These are phyloP conservation scores for Trametes gibbosa DNA, from an alignment of 768 basidiomycete genomes.

Conservation along the genomic window DNA sequence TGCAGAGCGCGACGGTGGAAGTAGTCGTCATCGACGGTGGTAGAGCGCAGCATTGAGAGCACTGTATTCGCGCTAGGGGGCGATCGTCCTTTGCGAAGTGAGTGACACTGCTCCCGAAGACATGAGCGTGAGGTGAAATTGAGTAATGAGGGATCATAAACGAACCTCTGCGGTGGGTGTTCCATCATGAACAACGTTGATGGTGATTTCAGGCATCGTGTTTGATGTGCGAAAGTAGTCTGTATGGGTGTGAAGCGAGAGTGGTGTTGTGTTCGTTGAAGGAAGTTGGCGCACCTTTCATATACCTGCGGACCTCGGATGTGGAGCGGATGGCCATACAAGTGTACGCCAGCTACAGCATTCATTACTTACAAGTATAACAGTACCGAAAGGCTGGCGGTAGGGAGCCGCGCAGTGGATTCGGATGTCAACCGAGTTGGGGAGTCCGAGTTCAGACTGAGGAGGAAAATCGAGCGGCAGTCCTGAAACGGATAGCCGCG, in stretches of 20 bases:
- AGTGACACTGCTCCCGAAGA: not conserved
- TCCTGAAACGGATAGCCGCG: not conserved
- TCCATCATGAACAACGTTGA: not conserved
- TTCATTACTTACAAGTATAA: not conserved
- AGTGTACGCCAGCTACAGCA: not conserved
- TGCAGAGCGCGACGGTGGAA: conserved; percentile 23
- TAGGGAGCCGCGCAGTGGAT: not conserved
- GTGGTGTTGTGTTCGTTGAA: not conserved
- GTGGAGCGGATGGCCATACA: not conserved
- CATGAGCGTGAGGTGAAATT: not conserved
- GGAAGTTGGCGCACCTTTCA: not conserved
- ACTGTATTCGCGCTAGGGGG: conserved; percentile 16
- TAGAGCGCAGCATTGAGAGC: conserved; percentile 19
- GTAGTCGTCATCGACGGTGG: conserved; percentile 24
- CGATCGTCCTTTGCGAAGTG: not conserved
- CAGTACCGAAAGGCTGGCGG: not conserved
- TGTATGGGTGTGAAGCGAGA: not conserved
- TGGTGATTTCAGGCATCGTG: not conserved
- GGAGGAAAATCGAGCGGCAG: not conserved
- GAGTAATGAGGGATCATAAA: not conserved
- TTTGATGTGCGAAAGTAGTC: not conserved
- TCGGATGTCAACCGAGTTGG: conserved; percentile 1
- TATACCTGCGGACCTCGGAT: not conserved
- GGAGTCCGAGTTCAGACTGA: not conserved
- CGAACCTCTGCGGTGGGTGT: not conserved